Evolutionary conservation across 805 yeast genomes (phyloP).

Genomic region (Pichia heedii): DNA sequence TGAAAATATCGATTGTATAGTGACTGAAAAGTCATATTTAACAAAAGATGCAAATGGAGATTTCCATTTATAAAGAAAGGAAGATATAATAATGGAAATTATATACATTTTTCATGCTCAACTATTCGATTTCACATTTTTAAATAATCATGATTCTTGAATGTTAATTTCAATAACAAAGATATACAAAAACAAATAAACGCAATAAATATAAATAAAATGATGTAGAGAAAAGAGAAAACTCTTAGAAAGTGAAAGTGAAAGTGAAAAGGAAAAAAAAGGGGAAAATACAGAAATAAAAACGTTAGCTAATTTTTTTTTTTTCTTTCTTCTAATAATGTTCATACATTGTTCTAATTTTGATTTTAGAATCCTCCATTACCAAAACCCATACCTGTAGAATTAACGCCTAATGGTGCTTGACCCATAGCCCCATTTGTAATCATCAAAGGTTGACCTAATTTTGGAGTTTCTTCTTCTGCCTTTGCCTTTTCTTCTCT

Average conservation of each 20-base stretch:
- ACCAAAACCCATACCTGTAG: conserved; percentile 68
- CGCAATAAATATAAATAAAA: no score
- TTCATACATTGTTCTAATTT: not conserved
- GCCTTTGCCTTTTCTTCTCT: conserved; percentile 51
- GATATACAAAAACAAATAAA: no score
- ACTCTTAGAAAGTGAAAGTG: no score
- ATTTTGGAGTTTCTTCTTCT: conserved; percentile 41
- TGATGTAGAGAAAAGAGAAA: no score
- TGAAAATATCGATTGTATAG: conserved; percentile 73
- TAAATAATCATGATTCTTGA: no score
- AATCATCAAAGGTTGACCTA: conserved; percentile 67
- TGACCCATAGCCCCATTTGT: conserved; percentile 51
- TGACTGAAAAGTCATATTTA: conserved; percentile 66
- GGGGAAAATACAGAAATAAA: not conserved
- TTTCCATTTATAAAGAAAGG: conserved; percentile 31
- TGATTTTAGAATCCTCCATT: conserved; percentile 34
- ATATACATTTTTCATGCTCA: no score
- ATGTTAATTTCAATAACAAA: no score
- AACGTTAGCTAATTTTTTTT: not conserved
- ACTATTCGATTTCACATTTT: no score
- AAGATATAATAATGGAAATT: no score
- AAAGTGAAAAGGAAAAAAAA: no score
- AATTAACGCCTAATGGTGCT: conserved; percentile 47
- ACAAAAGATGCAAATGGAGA: conserved; percentile 42
- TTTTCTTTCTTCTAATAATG: not conserved